Base-by-base conservation (phyloP, 208 protist species). In the Acanthamoeba healyi region DNA sequence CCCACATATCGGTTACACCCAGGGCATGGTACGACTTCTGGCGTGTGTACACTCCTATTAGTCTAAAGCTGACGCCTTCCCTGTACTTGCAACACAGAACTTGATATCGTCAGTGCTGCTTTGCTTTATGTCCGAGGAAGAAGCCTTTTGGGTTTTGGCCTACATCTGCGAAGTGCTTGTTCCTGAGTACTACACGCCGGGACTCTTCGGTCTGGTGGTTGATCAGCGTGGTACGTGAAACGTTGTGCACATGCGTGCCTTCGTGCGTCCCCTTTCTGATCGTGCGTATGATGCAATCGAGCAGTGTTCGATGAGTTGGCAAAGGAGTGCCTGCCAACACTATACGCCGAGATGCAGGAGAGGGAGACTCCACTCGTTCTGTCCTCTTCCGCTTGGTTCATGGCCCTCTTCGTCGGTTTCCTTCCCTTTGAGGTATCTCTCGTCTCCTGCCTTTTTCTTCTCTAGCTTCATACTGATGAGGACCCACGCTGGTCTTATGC, bases 81-180 rank as follows among this genome's bases (percentile, higher is more conserved):
- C 34, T 36, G 38, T 44, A 79, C 40, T 34, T 38, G 24, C n/a
- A 42, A 46, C 19, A 34, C 34, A 90, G 82, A 90, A 90, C 82
- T 15, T 90, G 82, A 67, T 90, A 10, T 36, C 82, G 34, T 90
- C 82, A 22, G 58, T 90, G 49, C 58, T 90, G 82, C 54, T 90
- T 29, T 90, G 82, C 58, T 90, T 90, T n/a, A 90, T 90, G 82
- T 38, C 42, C 65, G 82, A 90, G 38, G 82, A 90, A n/a, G 82
- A 90, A 38, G 82, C 82, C 34, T 90, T 70, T 32, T 90, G 82
- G 82, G 36, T 90, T 26, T 51, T 90, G 29, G 54, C 49, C 29
- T 90, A 90, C 54, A 67, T 90, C 4, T 90, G 82, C 32, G 82
- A 90, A 51, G 82, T 90, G 32, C 82, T 90, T 0, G 82, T 90